Evolutionary conservation across 441 rosid species (phyloP).

Genomic region (Pelargonium myrrhifolium): DNA sequence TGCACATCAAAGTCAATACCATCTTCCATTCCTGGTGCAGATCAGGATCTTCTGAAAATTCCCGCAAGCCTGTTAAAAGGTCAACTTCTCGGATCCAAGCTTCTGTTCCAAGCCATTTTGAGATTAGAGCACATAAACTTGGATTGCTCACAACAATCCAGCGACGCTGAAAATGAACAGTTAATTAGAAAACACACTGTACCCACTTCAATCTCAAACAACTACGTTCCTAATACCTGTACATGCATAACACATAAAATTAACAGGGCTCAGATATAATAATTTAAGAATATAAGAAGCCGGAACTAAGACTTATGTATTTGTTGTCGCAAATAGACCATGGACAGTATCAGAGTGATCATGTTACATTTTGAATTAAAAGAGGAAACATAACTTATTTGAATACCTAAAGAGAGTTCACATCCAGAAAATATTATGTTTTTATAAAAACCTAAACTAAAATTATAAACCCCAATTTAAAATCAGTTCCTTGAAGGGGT

Average conservation of each 20-base stretch:
- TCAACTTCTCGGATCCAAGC: slow-evolving; percentile 33
- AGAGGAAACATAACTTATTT: too few species aligned
- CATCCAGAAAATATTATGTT: too few species aligned
- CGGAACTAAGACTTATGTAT: not conserved
- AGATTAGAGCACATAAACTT: slow-evolving; percentile 14
- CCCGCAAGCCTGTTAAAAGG: slow-evolving; percentile 44
- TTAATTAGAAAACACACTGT: slow-evolving; percentile 1
- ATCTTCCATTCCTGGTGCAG: slow-evolving; percentile 42
- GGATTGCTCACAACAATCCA: slow-evolving; percentile 22
- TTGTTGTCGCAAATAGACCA: too few species aligned
- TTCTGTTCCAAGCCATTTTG: slow-evolving; percentile 23
- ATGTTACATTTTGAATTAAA: too few species aligned
- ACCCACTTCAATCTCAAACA: not conserved
- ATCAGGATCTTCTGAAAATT: slow-evolving; percentile 30
- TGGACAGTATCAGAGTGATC: too few species aligned
- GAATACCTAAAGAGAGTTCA: too few species aligned
- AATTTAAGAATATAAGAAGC: not conserved
- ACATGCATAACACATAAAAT: not conserved
- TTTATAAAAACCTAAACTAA: too few species aligned
- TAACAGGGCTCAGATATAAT: slow-evolving; percentile 1
- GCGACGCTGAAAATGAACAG: slow-evolving; percentile 16
- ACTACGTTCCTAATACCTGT: not conserved
- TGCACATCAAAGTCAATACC: slow-evolving; percentile 26
- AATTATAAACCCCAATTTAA: too few species aligned
- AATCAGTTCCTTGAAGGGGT: too few species aligned